Conservation (phyloP, 257 asterid species). For the Voacanga thouarsii region DNA sequence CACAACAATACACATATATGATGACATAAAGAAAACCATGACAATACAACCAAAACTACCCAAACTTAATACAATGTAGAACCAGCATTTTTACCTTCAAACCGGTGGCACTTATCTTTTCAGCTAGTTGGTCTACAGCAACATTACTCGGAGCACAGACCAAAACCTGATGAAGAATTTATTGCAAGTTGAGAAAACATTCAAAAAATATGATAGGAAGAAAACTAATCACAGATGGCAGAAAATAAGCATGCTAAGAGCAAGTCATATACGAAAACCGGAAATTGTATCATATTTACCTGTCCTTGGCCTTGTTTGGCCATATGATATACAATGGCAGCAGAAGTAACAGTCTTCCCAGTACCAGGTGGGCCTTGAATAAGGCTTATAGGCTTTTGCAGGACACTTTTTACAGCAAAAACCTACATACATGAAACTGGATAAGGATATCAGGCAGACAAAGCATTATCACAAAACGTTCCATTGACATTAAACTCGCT, state of each 20-base stretch:
- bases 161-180: slow-evolving; percentile 61
- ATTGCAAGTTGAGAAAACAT: not conserved
- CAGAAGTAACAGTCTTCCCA: slow-evolving; percentile 97
- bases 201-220: not conserved
- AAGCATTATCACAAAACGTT: not conserved
- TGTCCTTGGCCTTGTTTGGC: slow-evolving; percentile 99
- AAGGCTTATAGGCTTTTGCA: slow-evolving; percentile 94
- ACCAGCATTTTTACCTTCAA: slow-evolving; percentile 56
- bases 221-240: slow-evolving; percentile 1
- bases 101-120: slow-evolving; percentile 97
- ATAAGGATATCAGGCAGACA: not conserved
- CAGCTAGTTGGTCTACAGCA: slow-evolving; percentile 99
- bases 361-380: slow-evolving; percentile 99
- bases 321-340: slow-evolving; percentile 98
- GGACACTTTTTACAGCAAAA: slow-evolving; percentile 96
- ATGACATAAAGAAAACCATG: not conserved
- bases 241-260: not conserved
- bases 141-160: slow-evolving; percentile 99
- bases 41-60: not conserved
- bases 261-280: not conserved
- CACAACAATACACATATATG: not conserved
- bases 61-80: not conserved
- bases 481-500: not conserved
- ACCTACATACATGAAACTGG: slow-evolving; percentile 42
- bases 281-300: slow-evolving; percentile 34